A percentile compares a stretch with the other conserved stretches of the same genome.
Evolutionary conservation across 148 eudicot species (phyloP).

Genomic region (Heliosperma pusillum): DNA sequence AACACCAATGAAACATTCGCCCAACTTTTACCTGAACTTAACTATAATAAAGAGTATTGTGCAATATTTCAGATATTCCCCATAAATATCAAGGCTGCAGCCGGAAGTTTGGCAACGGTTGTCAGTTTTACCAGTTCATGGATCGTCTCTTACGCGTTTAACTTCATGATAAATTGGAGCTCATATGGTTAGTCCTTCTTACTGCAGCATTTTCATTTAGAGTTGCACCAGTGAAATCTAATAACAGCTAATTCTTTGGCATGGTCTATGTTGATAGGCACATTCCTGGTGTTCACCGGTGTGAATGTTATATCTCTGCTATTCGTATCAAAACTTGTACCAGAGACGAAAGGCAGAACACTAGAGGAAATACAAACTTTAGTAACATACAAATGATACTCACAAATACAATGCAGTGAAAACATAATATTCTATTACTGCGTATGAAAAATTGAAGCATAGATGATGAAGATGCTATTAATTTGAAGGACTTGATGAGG

Average conservation of each 20-base stretch:
- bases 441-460: too few species aligned
- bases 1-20: not conserved
- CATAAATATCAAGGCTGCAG: conserved; percentile 35
- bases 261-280: conserved; percentile 12
- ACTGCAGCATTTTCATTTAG: too few species aligned
- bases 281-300: conserved; percentile 28
- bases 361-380: conserved; percentile 34
- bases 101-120: conserved; percentile 33
- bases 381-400: conserved; percentile 7
- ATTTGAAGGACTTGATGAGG: too few species aligned
- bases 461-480: too few species aligned
- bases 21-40: not conserved
- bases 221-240: too few species aligned
- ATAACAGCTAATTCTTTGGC: not conserved
- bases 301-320: conserved; percentile 21
- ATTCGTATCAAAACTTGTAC: conserved; percentile 30
- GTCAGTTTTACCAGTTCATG: conserved; percentile 21
- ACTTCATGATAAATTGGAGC: conserved; percentile 40
- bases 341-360: conserved; percentile 31
- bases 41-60: not conserved
- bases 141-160: conserved; percentile 34
- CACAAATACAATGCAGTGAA: too few species aligned
- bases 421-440: too few species aligned
- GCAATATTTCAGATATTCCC: conserved; percentile 34
- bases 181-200: conserved; percentile 29